phyloP scores from a whole-genome alignment of 805 yeast species.

The Ogataea parapolymorpha region DNA sequence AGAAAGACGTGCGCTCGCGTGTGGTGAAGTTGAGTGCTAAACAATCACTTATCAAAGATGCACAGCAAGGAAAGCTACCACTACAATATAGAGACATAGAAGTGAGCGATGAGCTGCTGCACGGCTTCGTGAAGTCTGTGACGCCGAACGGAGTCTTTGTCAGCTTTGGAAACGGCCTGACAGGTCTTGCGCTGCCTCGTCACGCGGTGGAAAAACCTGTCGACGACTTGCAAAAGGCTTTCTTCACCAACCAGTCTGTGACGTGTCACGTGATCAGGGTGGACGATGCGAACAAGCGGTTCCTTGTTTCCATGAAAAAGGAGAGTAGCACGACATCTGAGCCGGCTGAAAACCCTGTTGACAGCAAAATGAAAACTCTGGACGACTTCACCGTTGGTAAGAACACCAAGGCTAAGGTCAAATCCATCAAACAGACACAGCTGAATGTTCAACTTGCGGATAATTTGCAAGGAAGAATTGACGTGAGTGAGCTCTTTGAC shows the following conservation, averaged over 20 bases:
- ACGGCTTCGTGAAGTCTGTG: slow-evolving; percentile 76
- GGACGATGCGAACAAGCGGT: slow-evolving; percentile 69
- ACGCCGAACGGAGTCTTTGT: slow-evolving; percentile 83
- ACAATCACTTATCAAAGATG: slow-evolving; percentile 62
- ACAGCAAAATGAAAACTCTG: slow-evolving; percentile 42
- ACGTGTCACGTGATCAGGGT: slow-evolving; percentile 60
- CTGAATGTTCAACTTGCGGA: slow-evolving; percentile 74
- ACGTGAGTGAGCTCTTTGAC: slow-evolving; percentile 66
- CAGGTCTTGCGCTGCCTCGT: slow-evolving; percentile 79
- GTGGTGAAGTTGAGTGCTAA: slow-evolving; percentile 64
- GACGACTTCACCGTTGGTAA: slow-evolving; percentile 60
- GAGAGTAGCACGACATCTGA: slow-evolving; percentile 23
- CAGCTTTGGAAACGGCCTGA: slow-evolving; percentile 72
- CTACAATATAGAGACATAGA: slow-evolving; percentile 53
- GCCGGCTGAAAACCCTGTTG: slow-evolving; percentile 57
- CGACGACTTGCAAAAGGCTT: slow-evolving; percentile 53
- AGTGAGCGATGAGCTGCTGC: slow-evolving; percentile 44
- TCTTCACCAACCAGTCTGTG: slow-evolving; percentile 67
- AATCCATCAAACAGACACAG: slow-evolving; percentile 66
- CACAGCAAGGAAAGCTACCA: slow-evolving; percentile 55
- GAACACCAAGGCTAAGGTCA: slow-evolving; percentile 56
- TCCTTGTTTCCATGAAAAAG: slow-evolving; percentile 59
- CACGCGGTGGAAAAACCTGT: slow-evolving; percentile 55
- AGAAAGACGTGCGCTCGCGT: slow-evolving; percentile 59
- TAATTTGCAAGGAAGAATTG: slow-evolving; percentile 75